Evolutionary conservation across 257 asterid genomes (phyloP), one percentile per base, ranked within the genome.

Genomic region (Linderniella brevidens): DNA sequence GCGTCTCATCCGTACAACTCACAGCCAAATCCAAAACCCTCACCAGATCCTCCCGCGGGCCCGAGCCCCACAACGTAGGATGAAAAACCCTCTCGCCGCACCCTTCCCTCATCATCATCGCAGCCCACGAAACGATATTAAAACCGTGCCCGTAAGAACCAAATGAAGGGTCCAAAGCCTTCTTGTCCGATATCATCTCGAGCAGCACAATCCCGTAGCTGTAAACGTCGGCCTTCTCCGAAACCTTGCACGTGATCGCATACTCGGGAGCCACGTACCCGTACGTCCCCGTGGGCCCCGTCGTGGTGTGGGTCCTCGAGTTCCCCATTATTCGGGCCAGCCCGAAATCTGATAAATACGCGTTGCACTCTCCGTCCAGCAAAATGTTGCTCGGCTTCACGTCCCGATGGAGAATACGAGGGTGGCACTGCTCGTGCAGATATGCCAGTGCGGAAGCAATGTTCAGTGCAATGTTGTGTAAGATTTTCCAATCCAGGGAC

Each of bases 231-330:
- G 95, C 95, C 66, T 88, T 88, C 61, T 88, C 97, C 1, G 97
- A 88, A 16, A 88, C 97, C 5, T 95, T 88, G 29, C 97, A 88
- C 0, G 95, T 83, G 93, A 88, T 78, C 0, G 97, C 97, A 41
- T 87, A 87, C 54, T 87, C 97, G 0, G 97, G 97, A 3, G 97
- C 97, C 9, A 87, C 97, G 16, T 88, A 88, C 11, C 97, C 97
- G 5, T 80, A 88, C 5, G 97, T 87, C 38, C 97, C 97, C 0
- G 97, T 95, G 50, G 83, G 95, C 0, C 93, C 92, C 0, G 97
- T 87, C 0, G 97, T 79, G 60, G 97, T 94, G 1, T 87, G 94
- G 0, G 97, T 87, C 53, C 82, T 94, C 1, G 97, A 87, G 10
- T 93, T 77, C 20, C 97, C 97, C 8, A 82, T 68, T 32, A 87